phyloP scores from a whole-genome alignment of 2,329 filamentous ascomycete species.

The Fusarium nematophilum region DNA sequence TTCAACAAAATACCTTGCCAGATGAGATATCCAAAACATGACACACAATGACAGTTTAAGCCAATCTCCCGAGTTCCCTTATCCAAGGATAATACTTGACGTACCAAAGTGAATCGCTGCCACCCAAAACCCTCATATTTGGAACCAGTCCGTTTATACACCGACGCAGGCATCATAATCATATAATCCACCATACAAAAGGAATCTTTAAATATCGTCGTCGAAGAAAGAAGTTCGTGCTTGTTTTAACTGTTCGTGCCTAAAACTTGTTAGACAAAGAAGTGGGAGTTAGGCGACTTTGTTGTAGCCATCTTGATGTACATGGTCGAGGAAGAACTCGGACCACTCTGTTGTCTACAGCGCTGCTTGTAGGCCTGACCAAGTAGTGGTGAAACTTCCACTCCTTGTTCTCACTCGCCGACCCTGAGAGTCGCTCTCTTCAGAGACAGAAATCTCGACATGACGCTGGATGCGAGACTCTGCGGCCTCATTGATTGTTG shows the following conservation, averaged over 20 bases:
- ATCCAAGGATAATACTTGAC: no score
- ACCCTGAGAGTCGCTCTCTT: background rate
- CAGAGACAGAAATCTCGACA: constrained; percentile 27
- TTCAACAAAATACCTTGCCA: no score
- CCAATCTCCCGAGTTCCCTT: no score
- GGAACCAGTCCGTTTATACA: no score
- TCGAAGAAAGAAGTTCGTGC: constrained; percentile 14
- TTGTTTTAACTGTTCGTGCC: no score
- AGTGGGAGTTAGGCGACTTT: constrained; percentile 4
- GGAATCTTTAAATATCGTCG: constrained; percentile 13
- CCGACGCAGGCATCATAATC: constrained; percentile 18
- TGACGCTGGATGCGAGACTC: constrained; percentile 18
- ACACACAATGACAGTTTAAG: no score
- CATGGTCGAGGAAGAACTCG: constrained; percentile 16
- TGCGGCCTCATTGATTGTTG: background rate
- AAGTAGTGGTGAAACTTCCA: constrained; percentile 32
- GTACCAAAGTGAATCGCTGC: no score
- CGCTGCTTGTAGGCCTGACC: constrained; percentile 17
- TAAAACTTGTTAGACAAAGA: no score
- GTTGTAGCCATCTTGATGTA: constrained; percentile 29
- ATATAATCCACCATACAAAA: constrained; percentile 1
- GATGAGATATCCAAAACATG: no score
- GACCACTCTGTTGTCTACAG: constrained; percentile 13
- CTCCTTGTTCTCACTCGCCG: constrained; percentile 23
- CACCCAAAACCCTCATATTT: no score